A percentile compares a stretch with the other conserved stretches of the same genome.
Conservation (phyloP, 768 basidiomycete genomes). For the Leccinum olivaceopallidum region DNA sequence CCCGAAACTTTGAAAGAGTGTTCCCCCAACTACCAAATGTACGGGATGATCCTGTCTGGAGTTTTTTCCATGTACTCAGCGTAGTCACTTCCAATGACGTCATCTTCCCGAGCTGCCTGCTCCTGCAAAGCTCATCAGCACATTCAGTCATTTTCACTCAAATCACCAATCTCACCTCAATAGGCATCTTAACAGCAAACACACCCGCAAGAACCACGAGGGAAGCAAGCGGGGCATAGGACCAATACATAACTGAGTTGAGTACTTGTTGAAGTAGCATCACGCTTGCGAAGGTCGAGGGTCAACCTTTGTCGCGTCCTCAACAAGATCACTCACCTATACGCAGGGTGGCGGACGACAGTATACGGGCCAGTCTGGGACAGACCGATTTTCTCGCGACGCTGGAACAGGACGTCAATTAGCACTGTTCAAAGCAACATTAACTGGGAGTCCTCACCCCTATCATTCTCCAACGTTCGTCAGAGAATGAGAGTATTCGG, state of each 20-base stretch:
- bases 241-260: conserved; percentile 34
- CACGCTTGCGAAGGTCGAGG: conserved; percentile 8
- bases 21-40: conserved; percentile 27
- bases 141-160: not conserved
- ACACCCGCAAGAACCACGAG: conserved; percentile 24
- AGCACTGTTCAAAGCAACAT: not conserved
- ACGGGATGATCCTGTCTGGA: conserved; percentile 32
- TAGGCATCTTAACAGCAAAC: conserved; percentile 35
- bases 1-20: not conserved
- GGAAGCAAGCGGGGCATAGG: conserved; percentile 35
- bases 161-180: conserved; percentile 28
- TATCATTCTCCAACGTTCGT: conserved; percentile 34
- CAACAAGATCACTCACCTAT: conserved; percentile 27
- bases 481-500: conserved; percentile 20
- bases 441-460: conserved; percentile 23
- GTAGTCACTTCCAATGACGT: conserved; percentile 28
- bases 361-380: conserved; percentile 36
- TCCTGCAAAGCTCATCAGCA: conserved; percentile 25
- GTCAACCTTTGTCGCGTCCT: not conserved
- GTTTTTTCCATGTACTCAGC: conserved; percentile 31
- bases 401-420: conserved; percentile 16
- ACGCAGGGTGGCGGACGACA: conserved; percentile 38
- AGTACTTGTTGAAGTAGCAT: conserved; percentile 27
- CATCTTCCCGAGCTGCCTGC: conserved; percentile 28
- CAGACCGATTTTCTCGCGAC: conserved; percentile 32